phyloP scores from a whole-genome alignment of 2,329 filamentous ascomycete species.

The Exophiala sideris region DNA sequence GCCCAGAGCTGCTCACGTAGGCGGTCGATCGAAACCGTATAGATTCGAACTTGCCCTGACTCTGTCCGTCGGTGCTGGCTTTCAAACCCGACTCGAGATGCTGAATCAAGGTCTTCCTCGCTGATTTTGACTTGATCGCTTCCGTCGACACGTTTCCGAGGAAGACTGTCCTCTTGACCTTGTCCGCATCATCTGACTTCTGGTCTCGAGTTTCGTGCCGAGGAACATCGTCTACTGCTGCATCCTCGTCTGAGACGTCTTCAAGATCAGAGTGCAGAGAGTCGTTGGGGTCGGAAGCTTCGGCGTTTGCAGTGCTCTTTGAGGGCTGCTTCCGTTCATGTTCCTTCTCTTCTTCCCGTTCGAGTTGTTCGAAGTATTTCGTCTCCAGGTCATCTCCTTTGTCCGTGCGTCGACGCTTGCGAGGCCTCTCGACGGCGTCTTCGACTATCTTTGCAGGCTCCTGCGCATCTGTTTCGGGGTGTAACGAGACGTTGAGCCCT shows the following conservation, averaged over 20 bases:
- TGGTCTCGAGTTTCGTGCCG: slow-evolving; percentile 40
- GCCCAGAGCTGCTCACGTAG: slow-evolving; percentile 71
- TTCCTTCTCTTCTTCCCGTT: slow-evolving; percentile 30
- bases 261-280: slow-evolving; percentile 29
- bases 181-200: slow-evolving; percentile 53
- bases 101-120: slow-evolving; percentile 70
- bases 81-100: slow-evolving; percentile 75
- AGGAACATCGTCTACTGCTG: slow-evolving; percentile 30
- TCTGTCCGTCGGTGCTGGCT: slow-evolving; percentile 47
- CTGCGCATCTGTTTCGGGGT: slow-evolving; percentile 35
- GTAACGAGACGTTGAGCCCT: slow-evolving; percentile 31
- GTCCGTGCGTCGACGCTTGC: slow-evolving; percentile 36
- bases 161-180: slow-evolving; percentile 86
- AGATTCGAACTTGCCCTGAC: slow-evolving; percentile 74
- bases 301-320: slow-evolving; percentile 32
- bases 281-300: slow-evolving; percentile 35
- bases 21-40: slow-evolving; percentile 92
- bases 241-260: slow-evolving; percentile 25
- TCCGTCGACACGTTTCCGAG: slow-evolving; percentile 83
- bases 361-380: slow-evolving; percentile 27
- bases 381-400: slow-evolving; percentile 25
- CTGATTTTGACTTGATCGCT: slow-evolving; percentile 76
- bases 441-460: neutral
- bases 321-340: slow-evolving; percentile 34
- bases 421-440: slow-evolving; percentile 12